phyloP scores from a whole-genome alignment of 139 green algal genomes.

The Chlamydomonas schloesseri region DNA sequence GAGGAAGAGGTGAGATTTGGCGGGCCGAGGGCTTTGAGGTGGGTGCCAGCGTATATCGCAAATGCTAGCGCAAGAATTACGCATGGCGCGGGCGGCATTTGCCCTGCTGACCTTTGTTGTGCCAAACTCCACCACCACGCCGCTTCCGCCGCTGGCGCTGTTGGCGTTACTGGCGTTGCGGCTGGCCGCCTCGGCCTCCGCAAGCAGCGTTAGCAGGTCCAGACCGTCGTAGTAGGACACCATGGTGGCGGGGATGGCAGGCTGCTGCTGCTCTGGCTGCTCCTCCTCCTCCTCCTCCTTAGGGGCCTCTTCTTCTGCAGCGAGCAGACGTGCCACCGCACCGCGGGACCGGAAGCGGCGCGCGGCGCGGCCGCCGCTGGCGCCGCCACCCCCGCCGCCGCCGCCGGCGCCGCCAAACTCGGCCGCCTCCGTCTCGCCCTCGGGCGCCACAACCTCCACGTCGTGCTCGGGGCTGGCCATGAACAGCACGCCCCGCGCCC shows the following conservation, averaged over 20 bases:
- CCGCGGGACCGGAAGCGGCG: too few species aligned
- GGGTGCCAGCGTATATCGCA: too few species aligned
- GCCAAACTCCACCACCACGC: conserved; percentile 4
- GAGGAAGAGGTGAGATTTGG: too few species aligned
- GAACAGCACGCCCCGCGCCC: conserved; percentile 2
- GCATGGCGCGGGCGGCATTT: too few species aligned
- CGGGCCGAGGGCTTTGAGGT: too few species aligned
- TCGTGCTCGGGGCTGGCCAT: conserved; percentile 2
- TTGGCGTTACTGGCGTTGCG: not conserved
- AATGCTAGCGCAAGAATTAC: too few species aligned
- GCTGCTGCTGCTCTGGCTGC: not conserved
- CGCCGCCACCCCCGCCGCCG: not conserved
- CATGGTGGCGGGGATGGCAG: conserved; percentile 28
- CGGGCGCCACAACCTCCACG: conserved; percentile 1
- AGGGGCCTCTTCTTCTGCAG: not conserved
- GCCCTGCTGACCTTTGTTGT: not conserved
- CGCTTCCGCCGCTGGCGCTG: too few species aligned
- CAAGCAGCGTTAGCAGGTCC: not conserved
- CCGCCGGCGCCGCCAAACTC: not conserved
- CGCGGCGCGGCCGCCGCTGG: too few species aligned
- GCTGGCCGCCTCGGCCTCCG: not conserved
- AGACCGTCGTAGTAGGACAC: conserved; percentile 15
- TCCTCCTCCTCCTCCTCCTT: not conserved
- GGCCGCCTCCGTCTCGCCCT: not conserved
- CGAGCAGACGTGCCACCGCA: too few species aligned